phyloP scores from a whole-genome alignment of 495 filamentous ascomycete genomes.

The Cercophora sp. region DNA sequence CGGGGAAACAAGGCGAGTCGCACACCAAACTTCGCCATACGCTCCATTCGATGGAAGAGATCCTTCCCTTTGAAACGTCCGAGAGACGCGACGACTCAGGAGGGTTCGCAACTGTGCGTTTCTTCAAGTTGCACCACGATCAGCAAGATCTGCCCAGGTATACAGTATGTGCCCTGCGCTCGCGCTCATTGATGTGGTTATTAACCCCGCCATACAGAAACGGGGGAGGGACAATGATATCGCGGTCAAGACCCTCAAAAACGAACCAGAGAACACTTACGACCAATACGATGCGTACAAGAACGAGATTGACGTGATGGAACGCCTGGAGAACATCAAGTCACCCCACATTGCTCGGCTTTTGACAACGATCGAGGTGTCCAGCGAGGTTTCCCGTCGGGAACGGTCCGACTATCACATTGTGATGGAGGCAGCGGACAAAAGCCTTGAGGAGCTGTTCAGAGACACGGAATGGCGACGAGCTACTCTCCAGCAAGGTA shows the following conservation, averaged over 20 bases:
- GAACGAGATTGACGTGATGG: not conserved
- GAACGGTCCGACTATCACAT: not conserved
- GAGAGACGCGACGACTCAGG: not conserved
- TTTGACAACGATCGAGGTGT: not conserved
- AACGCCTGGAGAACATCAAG: not conserved
- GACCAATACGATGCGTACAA: not conserved
- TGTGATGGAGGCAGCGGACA: not conserved
- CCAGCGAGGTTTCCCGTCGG: not conserved
- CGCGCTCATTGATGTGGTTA: no score
- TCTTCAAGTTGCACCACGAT: not conserved
- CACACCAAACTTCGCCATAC: not conserved
- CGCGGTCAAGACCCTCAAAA: slow-evolving; percentile 1
- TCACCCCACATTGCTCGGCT: not conserved
- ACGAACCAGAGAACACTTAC: not conserved
- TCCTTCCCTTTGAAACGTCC: not conserved
- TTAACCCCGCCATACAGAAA: no score
- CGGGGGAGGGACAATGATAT: not conserved
- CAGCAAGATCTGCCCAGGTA: not conserved
- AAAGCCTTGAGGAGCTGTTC: not conserved
- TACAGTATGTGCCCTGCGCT: not conserved
- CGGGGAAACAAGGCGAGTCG: not conserved
- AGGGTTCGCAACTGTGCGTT: not conserved
- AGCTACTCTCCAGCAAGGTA: not conserved
- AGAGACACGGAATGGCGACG: not conserved
- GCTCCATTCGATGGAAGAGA: not conserved